Conservation (phyloP, 2,329 filamentous ascomycete species). For the Botrytis sinoallii region DNA sequence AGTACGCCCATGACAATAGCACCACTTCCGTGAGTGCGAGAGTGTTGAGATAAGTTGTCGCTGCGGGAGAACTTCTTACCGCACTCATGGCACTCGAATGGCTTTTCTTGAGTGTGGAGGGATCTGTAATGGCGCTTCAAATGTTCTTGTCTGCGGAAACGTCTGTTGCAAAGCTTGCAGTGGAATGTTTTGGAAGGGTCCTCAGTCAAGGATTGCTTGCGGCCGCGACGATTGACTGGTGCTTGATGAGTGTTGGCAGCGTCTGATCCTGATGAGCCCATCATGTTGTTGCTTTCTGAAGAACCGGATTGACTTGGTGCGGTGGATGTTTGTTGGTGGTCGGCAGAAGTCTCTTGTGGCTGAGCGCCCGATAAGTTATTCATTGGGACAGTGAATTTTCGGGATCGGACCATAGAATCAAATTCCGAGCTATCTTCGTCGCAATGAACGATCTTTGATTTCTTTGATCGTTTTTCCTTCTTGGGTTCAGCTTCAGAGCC, state of each 20-base stretch:
- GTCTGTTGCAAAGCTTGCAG: slow-evolving; percentile 91
- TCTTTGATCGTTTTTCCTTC: slow-evolving; percentile 57
- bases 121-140: slow-evolving; percentile 98
- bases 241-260: slow-evolving; percentile 42
- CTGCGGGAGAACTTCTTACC: slow-evolving; percentile 99
- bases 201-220: slow-evolving; percentile 97
- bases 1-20: slow-evolving; percentile 89
- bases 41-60: slow-evolving; percentile 95
- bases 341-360: slow-evolving; percentile 32
- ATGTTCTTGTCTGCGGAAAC: slow-evolving; percentile 97
- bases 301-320: slow-evolving; percentile 44
- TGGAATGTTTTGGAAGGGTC: slow-evolving; percentile 98
- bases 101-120: slow-evolving; percentile 97
- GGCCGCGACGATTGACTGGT: slow-evolving; percentile 83
- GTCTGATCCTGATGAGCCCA: slow-evolving; percentile 42
- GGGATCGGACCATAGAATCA: slow-evolving; percentile 37
- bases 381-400: slow-evolving; percentile 39
- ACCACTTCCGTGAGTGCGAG: slow-evolving; percentile 86
- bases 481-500: slow-evolving; percentile 49
- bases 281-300: slow-evolving; percentile 42
- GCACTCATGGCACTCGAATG: slow-evolving; percentile 95
- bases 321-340: slow-evolving; percentile 33
- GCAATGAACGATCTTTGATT: slow-evolving; percentile 46
- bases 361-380: slow-evolving; percentile 33
- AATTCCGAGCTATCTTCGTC: slow-evolving; percentile 39